Evolutionary conservation across 2,329 filamentous ascomycete genomes (phyloP), one percentile per base, ranked within the genome.

Genomic region (Cytospora paraplurivora): DNA sequence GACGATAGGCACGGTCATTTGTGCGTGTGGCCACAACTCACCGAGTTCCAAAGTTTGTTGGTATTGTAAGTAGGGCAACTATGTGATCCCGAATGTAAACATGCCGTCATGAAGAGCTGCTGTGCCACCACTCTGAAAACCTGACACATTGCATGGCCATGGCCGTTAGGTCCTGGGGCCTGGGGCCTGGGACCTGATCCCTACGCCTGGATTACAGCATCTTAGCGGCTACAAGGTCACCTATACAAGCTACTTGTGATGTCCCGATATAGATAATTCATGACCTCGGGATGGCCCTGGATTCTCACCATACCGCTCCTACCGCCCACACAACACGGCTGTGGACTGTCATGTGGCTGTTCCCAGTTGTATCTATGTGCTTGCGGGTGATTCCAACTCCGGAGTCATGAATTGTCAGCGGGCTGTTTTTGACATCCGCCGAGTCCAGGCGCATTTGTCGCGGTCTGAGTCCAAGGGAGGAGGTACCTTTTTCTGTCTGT

Each of bases 11-110:
- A 8, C 37, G 38, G 32, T 37, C n/a, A 50, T 13, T 8, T 50
- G 17, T 17, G 21, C 52, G 35, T 47, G 57, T 61, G 62, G 61
- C 37, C 34, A 21, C 8, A 12, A 47, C 33, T 49, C 19, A 49
- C 50, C n/a, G 50, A 47, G 49, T 17, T n/a, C 38, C 12, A 49
- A 21, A 15, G 12, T 8, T 19, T 19, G 19, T 15, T 17, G 10
- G 17, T n/a, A 7, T 50, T 50, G 44, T 37, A 33, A 57, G 19
- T 27, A 19, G 27, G 27, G 27, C 27, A 27, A 27, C 27, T 27
- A 27, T 27, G 27, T 2, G 27, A 27, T 27, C 27, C 2, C 4
- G 27, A 27, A 27, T 27, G 27, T 27, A 27, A 27, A 2, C 27
- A 4, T n/a, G 27, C 27, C 27, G 27, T 27, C 2, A 27, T 4